Evolutionary conservation across 345 rosid species (phyloP).

Genomic region (Eucalyptus regnans): DNA sequence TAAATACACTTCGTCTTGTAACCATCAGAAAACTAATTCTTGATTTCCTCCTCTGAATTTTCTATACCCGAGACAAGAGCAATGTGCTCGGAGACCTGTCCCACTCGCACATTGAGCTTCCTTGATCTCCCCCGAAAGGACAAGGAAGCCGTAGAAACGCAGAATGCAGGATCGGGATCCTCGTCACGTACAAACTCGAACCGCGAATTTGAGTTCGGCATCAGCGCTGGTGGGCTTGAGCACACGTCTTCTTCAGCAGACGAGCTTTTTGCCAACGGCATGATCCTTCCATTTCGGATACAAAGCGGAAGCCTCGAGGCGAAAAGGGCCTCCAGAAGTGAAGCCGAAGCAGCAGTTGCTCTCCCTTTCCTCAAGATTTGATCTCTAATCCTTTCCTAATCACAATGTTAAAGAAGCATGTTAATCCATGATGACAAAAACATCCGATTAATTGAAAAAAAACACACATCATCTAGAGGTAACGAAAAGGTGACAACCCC

Average conservation of each 20-base stretch:
- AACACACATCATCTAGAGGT: neutral
- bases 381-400: neutral
- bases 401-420: neutral
- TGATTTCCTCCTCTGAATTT: neutral
- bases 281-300: constrained; percentile 49
- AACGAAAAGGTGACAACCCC: too few relatives aligned
- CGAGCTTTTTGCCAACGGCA: constrained; percentile 62
- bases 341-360: neutral
- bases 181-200: constrained; percentile 22
- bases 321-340: neutral
- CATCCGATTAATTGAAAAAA: neutral
- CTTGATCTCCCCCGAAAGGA: constrained; percentile 33
- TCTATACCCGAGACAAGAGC: neutral
- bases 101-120: constrained; percentile 44
- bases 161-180: neutral
- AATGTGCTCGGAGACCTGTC: constrained; percentile 35
- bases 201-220: constrained; percentile 69
- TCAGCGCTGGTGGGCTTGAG: constrained; percentile 10
- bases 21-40: neutral
- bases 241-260: constrained; percentile 59
- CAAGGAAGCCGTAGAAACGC: neutral
- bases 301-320: neutral
- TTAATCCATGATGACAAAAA: neutral
- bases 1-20: neutral
- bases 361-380: neutral